A percentile compares a stretch with the other conserved stretches of the same genome.
Evolutionary conservation across 768 basidiomycete species (phyloP).

Genomic region (Lactarius tabidus): DNA sequence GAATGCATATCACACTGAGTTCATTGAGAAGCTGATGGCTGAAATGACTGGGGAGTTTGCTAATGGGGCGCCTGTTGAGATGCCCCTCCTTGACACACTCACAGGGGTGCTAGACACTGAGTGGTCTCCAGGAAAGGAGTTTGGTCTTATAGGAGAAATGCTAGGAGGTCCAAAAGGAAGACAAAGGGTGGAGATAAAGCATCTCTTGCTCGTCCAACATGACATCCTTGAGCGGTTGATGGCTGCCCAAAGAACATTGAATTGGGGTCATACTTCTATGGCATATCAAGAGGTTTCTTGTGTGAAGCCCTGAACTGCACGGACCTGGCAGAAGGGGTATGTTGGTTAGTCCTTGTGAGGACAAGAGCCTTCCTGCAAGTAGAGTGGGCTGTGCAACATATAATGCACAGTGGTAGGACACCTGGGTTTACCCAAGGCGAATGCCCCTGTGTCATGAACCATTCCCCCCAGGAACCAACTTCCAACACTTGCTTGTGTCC

Average conservation of each 20-base stretch:
- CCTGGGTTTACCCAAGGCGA: not conserved
- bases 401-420: not conserved
- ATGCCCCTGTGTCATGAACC: not conserved
- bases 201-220: not conserved
- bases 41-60: not conserved
- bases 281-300: not conserved
- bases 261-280: not conserved
- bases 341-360: not conserved
- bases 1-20: not conserved
- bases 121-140: too few species aligned
- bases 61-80: not conserved
- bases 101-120: too few species aligned
- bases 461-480: not conserved
- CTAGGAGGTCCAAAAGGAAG: not conserved
- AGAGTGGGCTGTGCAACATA: not conserved
- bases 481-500: not conserved
- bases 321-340: not conserved
- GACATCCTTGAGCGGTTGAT: not conserved
- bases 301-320: not conserved
- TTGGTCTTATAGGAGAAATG: too few species aligned
- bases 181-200: fast-evolving
- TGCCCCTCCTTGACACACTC: not conserved
- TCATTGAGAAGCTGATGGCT: not conserved
- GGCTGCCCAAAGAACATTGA: not conserved
- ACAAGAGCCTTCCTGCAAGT: not conserved